Percentiles rank a stretch among this genome's conserved stretches.
Evolutionary conservation across 2,329 filamentous ascomycete genomes (phyloP).

Genomic region (Colletotrichum australisinense): DNA sequence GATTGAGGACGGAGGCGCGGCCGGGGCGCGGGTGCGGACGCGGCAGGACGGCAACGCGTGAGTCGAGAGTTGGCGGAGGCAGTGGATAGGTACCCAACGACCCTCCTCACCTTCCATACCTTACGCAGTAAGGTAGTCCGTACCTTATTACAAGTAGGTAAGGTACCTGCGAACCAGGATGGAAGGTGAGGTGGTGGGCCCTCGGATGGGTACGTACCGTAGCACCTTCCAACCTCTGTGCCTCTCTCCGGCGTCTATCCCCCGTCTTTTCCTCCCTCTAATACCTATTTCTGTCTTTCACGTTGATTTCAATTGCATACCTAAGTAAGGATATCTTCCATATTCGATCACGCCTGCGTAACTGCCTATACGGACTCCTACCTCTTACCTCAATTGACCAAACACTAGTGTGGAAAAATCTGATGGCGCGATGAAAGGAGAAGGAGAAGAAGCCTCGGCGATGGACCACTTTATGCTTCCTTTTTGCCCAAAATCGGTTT

Average conservation of each 20-base stretch:
- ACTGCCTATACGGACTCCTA: background rate
- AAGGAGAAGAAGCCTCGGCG: background rate
- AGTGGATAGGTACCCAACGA: background rate
- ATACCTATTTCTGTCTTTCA: background rate
- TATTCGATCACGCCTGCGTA: background rate
- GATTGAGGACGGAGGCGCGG: background rate
- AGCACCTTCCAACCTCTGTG: background rate
- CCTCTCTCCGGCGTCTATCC: background rate
- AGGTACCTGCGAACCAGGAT: no score
- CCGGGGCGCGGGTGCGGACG: background rate
- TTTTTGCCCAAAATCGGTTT: background rate
- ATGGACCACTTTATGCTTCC: background rate
- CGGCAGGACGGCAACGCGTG: background rate
- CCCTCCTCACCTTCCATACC: background rate
- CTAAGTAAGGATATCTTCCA: no score
- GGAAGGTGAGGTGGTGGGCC: constrained; percentile 4
- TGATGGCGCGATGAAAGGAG: background rate
- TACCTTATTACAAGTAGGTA: no score
- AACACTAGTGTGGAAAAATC: background rate
- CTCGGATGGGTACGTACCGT: background rate
- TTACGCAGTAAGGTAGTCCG: no score
- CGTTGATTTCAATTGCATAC: background rate
- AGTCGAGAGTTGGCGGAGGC: background rate
- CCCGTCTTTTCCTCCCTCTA: background rate
- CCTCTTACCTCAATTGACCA: background rate